Conservation (phyloP, 331 rosid genomes). For the Prunus yedoensis region DNA sequence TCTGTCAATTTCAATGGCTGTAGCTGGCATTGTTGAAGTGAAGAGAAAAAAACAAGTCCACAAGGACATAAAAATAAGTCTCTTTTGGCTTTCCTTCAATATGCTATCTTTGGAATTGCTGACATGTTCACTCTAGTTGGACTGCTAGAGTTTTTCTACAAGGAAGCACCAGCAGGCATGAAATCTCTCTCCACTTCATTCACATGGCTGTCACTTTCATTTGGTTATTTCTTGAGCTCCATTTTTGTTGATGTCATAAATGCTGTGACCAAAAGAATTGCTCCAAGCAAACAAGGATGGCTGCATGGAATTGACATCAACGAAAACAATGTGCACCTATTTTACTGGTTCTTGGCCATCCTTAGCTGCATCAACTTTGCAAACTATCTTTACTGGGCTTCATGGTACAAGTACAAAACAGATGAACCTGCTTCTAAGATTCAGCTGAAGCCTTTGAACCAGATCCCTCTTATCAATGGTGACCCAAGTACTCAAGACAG, state of each 20-base stretch:
- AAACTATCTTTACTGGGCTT: constrained; percentile 72
- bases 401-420: constrained; percentile 69
- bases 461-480: neutral
- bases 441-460: neutral
- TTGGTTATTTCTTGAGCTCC: constrained; percentile 74
- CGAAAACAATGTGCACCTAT: constrained; percentile 56
- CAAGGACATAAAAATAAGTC: constrained; percentile 48
- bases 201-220: constrained; percentile 64
- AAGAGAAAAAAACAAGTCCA: constrained; percentile 59
- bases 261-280: constrained; percentile 48
- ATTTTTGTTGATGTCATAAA: constrained; percentile 65
- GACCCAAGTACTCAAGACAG: constrained; percentile 26
- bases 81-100: constrained; percentile 88
- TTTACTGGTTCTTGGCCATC: constrained; percentile 84
- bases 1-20: constrained; percentile 75
- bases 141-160: constrained; percentile 72
- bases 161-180: constrained; percentile 76
- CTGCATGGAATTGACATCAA: constrained; percentile 61
- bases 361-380: constrained; percentile 74
- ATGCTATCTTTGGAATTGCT: constrained; percentile 77
- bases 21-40: constrained; percentile 69
- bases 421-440: constrained; percentile 28
- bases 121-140: constrained; percentile 94
- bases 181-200: constrained; percentile 81
- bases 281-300: constrained; percentile 75